Evolutionary conservation across 495 filamentous ascomycete genomes (phyloP), one percentile per base, ranked within the genome.

Genomic region (Pseudotulostoma volvatum): DNA sequence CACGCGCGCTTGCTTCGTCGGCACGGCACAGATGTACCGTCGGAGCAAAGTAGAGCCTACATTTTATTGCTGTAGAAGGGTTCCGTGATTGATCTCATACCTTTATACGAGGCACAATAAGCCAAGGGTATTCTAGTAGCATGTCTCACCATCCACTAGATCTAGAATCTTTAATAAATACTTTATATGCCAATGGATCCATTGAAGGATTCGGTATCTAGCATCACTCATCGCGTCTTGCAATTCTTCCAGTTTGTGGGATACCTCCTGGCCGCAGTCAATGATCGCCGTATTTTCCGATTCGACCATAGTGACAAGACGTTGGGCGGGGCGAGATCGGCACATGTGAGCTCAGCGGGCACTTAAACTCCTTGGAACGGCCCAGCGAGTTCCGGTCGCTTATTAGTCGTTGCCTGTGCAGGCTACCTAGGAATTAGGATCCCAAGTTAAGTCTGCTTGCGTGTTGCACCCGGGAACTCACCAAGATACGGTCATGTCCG

Each of bases 191-290:
- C 52, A 55, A 50, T 0, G 14, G 16, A 39, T 1, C 44, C 44
- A 35, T 41, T 36, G 36, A 50, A 50, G 34, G 39, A 44, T 34
- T 47, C 39, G 20, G 47, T 38, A 43, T 42, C 36, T 31, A 30
- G 7, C 18, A 36, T 46, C 13, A 50, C 33, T 0, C 43, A 41
- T 17, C 40, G 41, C 36, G 53, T 52, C 45, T 62, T 63, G 41
- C 56, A 63, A 46, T 63, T 61, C 48, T 66, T 59, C 62, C 60
- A 66, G 44, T 64, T 63, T 14, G 56, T 55, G 13, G 57, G 60
- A 50, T 63, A 63, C 62, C 60, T 53, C 38, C 44, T 63, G 58
- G 31, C 39, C 53, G 60, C 59, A 66, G 42, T 64, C 60, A 48
- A 66, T 43, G 39, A 64, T 51, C 1, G 54, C 51, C 5, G 57